These are phyloP conservation scores for Termitomyces sp. DNA, from an alignment of 768 basidiomycete species.

Conservation along the genomic window DNA sequence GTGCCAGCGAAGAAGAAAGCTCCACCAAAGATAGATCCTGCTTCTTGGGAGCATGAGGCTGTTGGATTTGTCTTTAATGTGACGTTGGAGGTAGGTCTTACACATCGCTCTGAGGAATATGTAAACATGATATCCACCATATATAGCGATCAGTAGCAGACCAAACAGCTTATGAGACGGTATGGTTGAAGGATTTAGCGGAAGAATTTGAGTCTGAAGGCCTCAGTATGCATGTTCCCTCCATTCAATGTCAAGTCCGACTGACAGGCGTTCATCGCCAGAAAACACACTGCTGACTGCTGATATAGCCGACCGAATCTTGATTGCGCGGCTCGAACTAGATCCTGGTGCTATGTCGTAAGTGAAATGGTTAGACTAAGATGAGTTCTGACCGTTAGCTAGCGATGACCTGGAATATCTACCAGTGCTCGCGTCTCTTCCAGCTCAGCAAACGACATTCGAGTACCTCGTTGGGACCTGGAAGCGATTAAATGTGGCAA, in stretches of 20 bases:
- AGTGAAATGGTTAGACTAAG: slow-evolving; percentile 20
- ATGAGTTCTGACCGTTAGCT: background rate
- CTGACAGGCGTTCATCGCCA: slow-evolving; percentile 11
- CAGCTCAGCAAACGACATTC: slow-evolving; percentile 72
- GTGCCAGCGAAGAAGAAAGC: slow-evolving; percentile 46
- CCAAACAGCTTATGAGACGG: slow-evolving; percentile 54
- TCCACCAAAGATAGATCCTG: slow-evolving; percentile 43
- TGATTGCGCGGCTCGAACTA: slow-evolving; percentile 82
- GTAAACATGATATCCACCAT: background rate
- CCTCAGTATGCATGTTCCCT: slow-evolving; percentile 31
- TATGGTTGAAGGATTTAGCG: slow-evolving; percentile 79
- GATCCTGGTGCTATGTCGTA: slow-evolving; percentile 69
- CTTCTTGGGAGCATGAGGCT: slow-evolving; percentile 69
- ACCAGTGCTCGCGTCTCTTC: slow-evolving; percentile 70
- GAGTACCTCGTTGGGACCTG: slow-evolving; percentile 90
- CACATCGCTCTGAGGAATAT: background rate
- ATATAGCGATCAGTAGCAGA: slow-evolving; percentile 17
- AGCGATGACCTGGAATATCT: slow-evolving; percentile 76
- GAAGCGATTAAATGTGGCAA: slow-evolving; percentile 71
- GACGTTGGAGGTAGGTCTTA: slow-evolving; percentile 64
- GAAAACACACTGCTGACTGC: slow-evolving; percentile 39
- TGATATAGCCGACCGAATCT: slow-evolving; percentile 67
- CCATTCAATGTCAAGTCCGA: background rate
- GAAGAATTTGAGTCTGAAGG: slow-evolving; percentile 63
- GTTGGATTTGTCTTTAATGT: slow-evolving; percentile 67